Percentiles rank a stretch among this genome's conserved stretches.
Evolutionary conservation across 2,329 filamentous ascomycete genomes (phyloP).

Genomic region (Sclerotinia trifoliorum): DNA sequence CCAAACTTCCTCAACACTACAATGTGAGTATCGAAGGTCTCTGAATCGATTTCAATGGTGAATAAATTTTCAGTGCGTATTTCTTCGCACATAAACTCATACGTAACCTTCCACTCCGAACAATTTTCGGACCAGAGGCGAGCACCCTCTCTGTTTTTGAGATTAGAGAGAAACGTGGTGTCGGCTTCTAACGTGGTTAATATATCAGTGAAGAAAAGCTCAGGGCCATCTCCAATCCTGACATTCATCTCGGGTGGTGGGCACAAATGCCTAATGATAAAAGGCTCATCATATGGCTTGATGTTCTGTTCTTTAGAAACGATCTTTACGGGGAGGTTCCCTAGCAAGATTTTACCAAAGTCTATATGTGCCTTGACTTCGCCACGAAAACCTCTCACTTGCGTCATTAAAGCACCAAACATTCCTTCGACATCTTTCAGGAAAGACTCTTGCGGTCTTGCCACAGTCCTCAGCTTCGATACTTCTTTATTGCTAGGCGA

Average conservation of each 20-base stretch:
- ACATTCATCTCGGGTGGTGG: background rate
- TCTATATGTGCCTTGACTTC: constrained; percentile 31
- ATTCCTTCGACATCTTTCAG: constrained; percentile 24
- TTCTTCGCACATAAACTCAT: constrained; percentile 36
- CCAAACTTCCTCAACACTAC: constrained; percentile 29
- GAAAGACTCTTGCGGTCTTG: constrained; percentile 27
- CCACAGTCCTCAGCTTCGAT: background rate
- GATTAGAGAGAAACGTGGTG: constrained; percentile 29
- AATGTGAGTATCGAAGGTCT: constrained; percentile 31
- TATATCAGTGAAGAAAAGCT: constrained; percentile 33
- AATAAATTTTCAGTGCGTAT: constrained; percentile 24
- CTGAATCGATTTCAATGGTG: constrained; percentile 36
- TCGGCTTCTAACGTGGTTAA: constrained; percentile 35
- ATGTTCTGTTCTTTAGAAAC: constrained; percentile 22
- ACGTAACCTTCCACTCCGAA: constrained; percentile 30
- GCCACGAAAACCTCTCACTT: constrained; percentile 33
- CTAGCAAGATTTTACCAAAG: constrained; percentile 37
- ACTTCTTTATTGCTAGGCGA: constrained; percentile 9
- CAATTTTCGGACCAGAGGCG: constrained; percentile 32
- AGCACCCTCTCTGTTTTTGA: constrained; percentile 29
- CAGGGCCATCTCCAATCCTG: constrained; percentile 13
- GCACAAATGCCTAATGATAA: constrained; percentile 13
- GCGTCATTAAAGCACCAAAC: constrained; percentile 31
- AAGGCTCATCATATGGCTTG: background rate
- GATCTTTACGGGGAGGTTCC: constrained; percentile 22